phyloP scores from a whole-genome alignment of 2,329 filamentous ascomycete genomes.

The Phialophora verrucosa region DNA sequence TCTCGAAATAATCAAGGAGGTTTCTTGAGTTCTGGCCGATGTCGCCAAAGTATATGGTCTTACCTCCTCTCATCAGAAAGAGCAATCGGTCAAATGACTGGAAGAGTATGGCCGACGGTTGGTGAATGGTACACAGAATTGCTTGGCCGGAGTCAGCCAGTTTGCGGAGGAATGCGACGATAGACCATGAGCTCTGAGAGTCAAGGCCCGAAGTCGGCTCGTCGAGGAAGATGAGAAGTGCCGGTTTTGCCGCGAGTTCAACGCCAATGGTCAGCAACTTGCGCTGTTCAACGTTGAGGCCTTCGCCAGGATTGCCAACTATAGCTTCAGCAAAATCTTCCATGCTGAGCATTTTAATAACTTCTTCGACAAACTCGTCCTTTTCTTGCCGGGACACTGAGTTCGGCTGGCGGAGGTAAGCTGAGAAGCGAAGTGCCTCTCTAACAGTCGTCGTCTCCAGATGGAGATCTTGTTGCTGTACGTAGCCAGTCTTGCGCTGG shows the following conservation, averaged over 20 bases:
- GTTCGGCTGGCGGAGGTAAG: slow-evolving; percentile 81
- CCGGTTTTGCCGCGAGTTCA: slow-evolving; percentile 74
- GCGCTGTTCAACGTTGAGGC: slow-evolving; percentile 65
- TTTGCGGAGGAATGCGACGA: slow-evolving; percentile 66
- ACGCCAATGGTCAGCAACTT: slow-evolving; percentile 88
- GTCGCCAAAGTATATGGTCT: slow-evolving; percentile 82
- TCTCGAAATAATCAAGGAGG: slow-evolving; percentile 77
- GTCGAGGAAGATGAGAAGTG: slow-evolving; percentile 69
- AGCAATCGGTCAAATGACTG: slow-evolving; percentile 72
- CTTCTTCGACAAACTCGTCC: slow-evolving; percentile 81
- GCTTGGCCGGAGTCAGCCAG: slow-evolving; percentile 57
- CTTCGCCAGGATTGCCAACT: slow-evolving; percentile 85
- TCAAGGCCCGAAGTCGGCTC: slow-evolving; percentile 68
- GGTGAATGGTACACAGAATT: slow-evolving; percentile 62
- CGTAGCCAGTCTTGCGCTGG: slow-evolving; percentile 70
- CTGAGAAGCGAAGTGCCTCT: slow-evolving; percentile 80
- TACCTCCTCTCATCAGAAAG: slow-evolving; percentile 76
- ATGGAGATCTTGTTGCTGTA: slow-evolving; percentile 71
- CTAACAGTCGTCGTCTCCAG: slow-evolving; percentile 68
- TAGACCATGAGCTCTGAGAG: slow-evolving; percentile 68
- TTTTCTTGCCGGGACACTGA: slow-evolving; percentile 74
- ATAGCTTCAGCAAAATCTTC: slow-evolving; percentile 85
- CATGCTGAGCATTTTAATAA: slow-evolving; percentile 89
- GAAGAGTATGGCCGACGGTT: slow-evolving; percentile 61
- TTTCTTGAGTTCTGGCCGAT: slow-evolving; percentile 73